phyloP scores from a whole-genome alignment of 2,329 filamentous ascomycete species.

The Penicillium sp. region DNA sequence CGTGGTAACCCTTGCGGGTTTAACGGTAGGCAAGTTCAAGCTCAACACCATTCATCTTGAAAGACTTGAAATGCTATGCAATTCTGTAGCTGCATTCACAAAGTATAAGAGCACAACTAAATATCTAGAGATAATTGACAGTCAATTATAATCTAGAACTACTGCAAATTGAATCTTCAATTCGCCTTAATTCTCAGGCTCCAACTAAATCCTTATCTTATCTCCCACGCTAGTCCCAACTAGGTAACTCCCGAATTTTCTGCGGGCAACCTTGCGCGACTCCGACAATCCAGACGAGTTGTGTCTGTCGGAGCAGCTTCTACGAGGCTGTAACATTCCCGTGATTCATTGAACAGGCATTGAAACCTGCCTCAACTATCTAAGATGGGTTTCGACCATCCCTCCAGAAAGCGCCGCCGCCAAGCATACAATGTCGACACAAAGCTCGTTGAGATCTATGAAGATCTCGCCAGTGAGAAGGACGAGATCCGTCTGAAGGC shows the following conservation, averaged over 20 bases:
- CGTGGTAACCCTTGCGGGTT: conserved; percentile 3
- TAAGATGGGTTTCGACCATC: conserved; percentile 34
- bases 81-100: too few relatives aligned
- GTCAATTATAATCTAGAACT: too few relatives aligned
- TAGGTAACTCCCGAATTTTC: conserved; percentile 25
- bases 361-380: neutral
- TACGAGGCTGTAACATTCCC: conserved; percentile 6
- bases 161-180: too few relatives aligned
- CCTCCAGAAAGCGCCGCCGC: conserved; percentile 45
- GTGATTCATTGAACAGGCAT: conserved; percentile 4
- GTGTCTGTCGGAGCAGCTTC: conserved; percentile 17
- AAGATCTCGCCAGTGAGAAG: conserved; percentile 52
- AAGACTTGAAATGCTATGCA: too few relatives aligned
- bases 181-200: neutral
- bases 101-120: too few relatives aligned
- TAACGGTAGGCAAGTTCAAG: neutral
- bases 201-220: conserved; percentile 28
- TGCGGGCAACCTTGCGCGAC: conserved; percentile 8
- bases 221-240: conserved; percentile 23
- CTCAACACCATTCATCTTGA: too few relatives aligned
- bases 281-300: conserved; percentile 21
- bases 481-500: conserved; percentile 52
- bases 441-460: conserved; percentile 54
- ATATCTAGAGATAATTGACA: too few relatives aligned
- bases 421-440: conserved; percentile 48